Evolutionary conservation across 768 basidiomycete genomes (phyloP), one percentile per base, ranked within the genome.

Genomic region (Dioszegia crocea): DNA sequence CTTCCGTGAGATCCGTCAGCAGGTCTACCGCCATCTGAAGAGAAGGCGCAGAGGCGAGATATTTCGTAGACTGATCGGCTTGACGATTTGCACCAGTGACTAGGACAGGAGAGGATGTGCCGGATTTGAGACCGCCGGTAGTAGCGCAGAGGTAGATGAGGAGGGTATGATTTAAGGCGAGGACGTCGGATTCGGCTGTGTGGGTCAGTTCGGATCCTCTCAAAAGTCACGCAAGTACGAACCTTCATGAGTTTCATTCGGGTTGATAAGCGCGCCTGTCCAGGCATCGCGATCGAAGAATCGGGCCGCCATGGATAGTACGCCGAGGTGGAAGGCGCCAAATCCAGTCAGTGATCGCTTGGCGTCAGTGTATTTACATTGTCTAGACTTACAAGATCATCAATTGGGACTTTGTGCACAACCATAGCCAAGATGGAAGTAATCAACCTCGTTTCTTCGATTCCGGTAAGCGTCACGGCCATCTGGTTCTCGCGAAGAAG

Each of bases 381-480:
- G 3, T 4, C 11, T 36, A 16, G 14, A 80, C 86, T 70, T 62
- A 89, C 92, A 74, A 94, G 74, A 65, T 94, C 91, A 0, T 86
- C 80, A 66, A 85, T 85, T 0, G 88, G 85, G 3, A 91, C 84
- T 2, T 84, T 79, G 0, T 88, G 85, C 10, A 89, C 79, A 0
- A 91, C 83, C 63, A 79, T 82, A 3, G 83, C 80, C 65, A 88
- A 84, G 4, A 96, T 79, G 11, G 84, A 83, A 1, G 93, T 82
- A 26, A 97, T 80, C 3, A 96, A 80, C 56, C 89, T 84, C 16
- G 88, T 82, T 74, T 94, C 90, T 66, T 89, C 85, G 12, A 97
- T 77, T 1, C 86, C 81, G 2, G 85, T 80, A 14, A 88, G 69
- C 0, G 86, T 83, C 16, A 86, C 80, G 39, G 82, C 80, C 19